Evolutionary conservation across 78 protist genomes (phyloP), one percentile per base, ranked within the genome.

Genomic region (Dictyostelium purpureum): DNA sequence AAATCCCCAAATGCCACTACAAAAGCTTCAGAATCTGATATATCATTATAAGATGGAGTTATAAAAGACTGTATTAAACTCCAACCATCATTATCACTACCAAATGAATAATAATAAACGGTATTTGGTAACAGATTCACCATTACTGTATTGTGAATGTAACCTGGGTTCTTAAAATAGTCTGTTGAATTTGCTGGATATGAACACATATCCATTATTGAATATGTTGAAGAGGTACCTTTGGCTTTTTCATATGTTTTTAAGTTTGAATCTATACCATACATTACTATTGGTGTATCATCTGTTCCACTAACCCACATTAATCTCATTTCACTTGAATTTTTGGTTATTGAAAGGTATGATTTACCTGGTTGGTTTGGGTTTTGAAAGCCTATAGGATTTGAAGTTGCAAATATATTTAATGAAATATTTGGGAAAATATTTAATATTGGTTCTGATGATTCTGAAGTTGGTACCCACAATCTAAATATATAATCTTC

Each of bases 151-250:
- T 75, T 78, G 2, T 92, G 83, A 24, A 82, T 83, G 21, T 81
- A 83, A 19, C 95, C 95, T n/a, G 95, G 95, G 10, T 74, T 42
- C 26, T 81, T 47, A 38, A 67, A 92, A 35, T 80, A 70, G 63
- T 71, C 37, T 18, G 81, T 38, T 3, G 45, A 49, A 47, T 79
- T 81, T 33, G 94, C 90, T 18, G 94, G 82, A 45, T 69, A 49
- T 33, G 59, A 51, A 56, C 89, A 90, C 92, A 85, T 90, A 35
- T 90, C 88, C 16, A 11, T 28, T 14, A 73, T 73, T 12, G 88
- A 18, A 21, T 71, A 76, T 40, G 94, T 74, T 0, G 49, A 24
- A 2, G 66, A 7, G 2, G 40, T 75, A 33, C 94, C 94, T 3
- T 63, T 85, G 31, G 49, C 2, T 12, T 80, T 21, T 47, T n/a